These are phyloP conservation scores for Zizania latifolia DNA, from an alignment of 176 grass and related monocot species.

Conservation along the genomic window DNA sequence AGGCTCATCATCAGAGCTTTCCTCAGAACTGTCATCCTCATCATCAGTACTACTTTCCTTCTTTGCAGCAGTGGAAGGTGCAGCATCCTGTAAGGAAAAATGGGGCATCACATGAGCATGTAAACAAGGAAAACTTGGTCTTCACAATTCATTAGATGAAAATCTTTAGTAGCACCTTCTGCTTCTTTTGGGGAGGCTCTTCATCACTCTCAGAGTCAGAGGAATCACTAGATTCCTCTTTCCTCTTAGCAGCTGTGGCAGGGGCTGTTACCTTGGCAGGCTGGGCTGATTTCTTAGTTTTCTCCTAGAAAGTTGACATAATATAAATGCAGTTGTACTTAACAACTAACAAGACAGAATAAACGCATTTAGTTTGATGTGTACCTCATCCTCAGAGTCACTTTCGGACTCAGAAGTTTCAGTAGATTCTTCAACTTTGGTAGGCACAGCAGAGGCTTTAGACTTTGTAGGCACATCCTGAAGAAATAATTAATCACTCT, in stretches of 20 bases:
- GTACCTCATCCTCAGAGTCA: constrained; percentile 41
- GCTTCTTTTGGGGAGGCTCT: constrained; percentile 64
- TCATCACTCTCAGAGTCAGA: constrained; percentile 50
- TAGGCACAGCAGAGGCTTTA: background rate
- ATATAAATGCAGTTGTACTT: background rate
- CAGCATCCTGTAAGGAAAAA: constrained; percentile 21
- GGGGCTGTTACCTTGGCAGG: constrained; percentile 2
- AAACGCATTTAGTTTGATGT: background rate
- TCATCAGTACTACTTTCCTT: constrained; percentile 48
- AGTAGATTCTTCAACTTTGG: constrained; percentile 23
- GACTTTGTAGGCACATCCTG: constrained; percentile 5
- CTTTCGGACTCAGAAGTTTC: constrained; percentile 31
- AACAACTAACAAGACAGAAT: background rate
- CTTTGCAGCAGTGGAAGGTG: constrained; percentile 16
- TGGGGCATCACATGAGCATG: background rate
- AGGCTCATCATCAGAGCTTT: constrained; percentile 59
- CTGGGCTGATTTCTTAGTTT: constrained; percentile 10
- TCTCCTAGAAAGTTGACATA: constrained; percentile 20
- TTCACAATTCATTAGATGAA: background rate
- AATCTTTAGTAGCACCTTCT: constrained; percentile 27
- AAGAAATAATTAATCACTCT: background rate
- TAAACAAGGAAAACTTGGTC: background rate
- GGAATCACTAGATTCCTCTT: constrained; percentile 41
- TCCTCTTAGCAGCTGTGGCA: constrained; percentile 27
- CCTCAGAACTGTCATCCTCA: constrained; percentile 35